Base-by-base conservation (phyloP, 2,329 filamentous ascomycete genomes). In the Colletotrichum gloeosporioides region DNA sequence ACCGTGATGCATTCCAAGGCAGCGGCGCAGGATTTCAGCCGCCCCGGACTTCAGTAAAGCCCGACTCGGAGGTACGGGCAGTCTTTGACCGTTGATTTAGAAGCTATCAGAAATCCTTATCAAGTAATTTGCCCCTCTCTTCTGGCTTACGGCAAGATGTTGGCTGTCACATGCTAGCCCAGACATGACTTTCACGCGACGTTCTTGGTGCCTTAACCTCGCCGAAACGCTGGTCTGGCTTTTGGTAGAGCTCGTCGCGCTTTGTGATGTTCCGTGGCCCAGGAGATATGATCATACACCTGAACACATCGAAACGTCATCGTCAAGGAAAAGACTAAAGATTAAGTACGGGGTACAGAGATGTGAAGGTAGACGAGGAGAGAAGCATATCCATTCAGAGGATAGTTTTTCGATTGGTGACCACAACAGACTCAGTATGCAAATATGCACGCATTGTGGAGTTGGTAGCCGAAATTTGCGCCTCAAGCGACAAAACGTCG, bases 81-180 rank as follows among this genome's bases (percentile, higher is more conserved):
- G 16, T 5, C 4, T 8, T 4, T n/a, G 8, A 3, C 16, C 8
- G 36, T 44, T 6, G 36, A n/a, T 9, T 16, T 1, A 44, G 36
- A 44, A 4, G 8, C 16, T 7, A 8, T 18, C 4, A 39, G 8
- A 39, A 16, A 4, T 44, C 16, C 16, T n/a, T n/a, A n/a, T 18
- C 7, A n/a, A n/a, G 4, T 18, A 0, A 10, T 4, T 10, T 10
- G 3, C 16, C 39, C 39, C 4, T 39, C 2, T 18, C 15, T n/a
- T 3, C 39, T 39, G 36, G 18, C 39, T n/a, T 44, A n/a, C 4
- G 2, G 3, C 16, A 5, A 10, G 4, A 18, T 44, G 18, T 10
- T 44, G 2, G 39, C 39, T n/a, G 8, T 44, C 34, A 36, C 15
- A 16, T 36, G 15, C 34, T 36, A 8, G 34, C 15, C 13, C 36